Evolutionary conservation across 768 basidiomycete species (phyloP), one percentile per base, ranked within the genome.

Genomic region (Boletales sp.): DNA sequence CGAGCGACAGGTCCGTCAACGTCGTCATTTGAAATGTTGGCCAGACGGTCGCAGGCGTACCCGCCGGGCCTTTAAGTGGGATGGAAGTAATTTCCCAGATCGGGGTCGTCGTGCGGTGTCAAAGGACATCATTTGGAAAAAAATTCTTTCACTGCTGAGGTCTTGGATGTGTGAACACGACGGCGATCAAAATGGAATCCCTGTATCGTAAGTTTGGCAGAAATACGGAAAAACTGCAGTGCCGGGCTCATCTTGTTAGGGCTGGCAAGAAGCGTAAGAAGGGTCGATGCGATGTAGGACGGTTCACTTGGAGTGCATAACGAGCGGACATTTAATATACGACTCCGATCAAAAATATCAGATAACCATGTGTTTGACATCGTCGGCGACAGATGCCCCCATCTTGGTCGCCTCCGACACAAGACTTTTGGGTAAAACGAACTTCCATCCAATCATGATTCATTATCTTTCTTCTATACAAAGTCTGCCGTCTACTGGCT

Each of bases 1-100:
- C 88, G 10, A 67, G 65, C 11, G 85, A 82, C 15, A 87, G 59
- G 21, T 69, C 63, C n/a, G 56, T 50, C 49, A 81, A 53, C n/a
- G 32, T 31, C n/a, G 31, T 2, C 35, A 43, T 37, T 12, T 29
- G 19, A 8, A 17, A 21, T 24, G 31, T 14, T 35, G 43, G 34
- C 15, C 24, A 27, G 24, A 27, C 24, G 24, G 24, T 7, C 6
- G 24, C 24, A 27, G 24, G 24, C 6, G 6, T 18, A 7, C 8
- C 8, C 36, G n/a, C 36, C 15, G 36, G 45, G 37, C 27, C 14
- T 40, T 51, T 43, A 18, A 37, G 34, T 40, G 46, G 50, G 40
- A 47, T 17, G 34, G 13, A 52, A 48, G 52, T 52, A 45, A 52
- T 56, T 52, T 36, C 15, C 45, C 29, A 39, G 40, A 40, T 19